A percentile compares a stretch with the other conserved stretches of the same genome.
phyloP scores from a whole-genome alignment of 2,329 filamentous ascomycete genomes.

The Fusarium robinianum region DNA sequence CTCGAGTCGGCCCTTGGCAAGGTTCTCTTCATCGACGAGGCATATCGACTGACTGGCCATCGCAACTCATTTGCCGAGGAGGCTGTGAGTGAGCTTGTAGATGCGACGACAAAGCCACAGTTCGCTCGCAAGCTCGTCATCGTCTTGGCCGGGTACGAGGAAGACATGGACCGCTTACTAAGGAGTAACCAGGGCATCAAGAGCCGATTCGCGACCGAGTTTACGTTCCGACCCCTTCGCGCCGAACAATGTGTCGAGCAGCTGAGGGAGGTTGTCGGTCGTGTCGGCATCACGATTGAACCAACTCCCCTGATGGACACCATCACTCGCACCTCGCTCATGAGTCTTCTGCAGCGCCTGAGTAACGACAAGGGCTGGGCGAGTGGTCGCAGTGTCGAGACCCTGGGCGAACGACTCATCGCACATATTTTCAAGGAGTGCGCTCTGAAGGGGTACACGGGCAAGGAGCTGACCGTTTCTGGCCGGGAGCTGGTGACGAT shows the following conservation, averaged over 20 bases:
- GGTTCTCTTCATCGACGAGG: constrained; percentile 73
- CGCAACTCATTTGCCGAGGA: constrained; percentile 61
- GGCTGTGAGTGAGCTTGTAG: constrained; percentile 56
- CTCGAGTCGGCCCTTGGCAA: constrained; percentile 67
- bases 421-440: constrained; percentile 44
- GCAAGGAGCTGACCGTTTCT: constrained; percentile 33
- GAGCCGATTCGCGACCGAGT: constrained; percentile 64
- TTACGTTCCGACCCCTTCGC: constrained; percentile 58
- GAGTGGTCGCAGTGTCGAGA: constrained; percentile 65
- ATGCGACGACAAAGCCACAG: constrained; percentile 56
- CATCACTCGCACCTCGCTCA: constrained; percentile 33
- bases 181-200: constrained; percentile 64
- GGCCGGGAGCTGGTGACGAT: constrained; percentile 39
- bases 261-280: constrained; percentile 44
- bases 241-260: constrained; percentile 52
- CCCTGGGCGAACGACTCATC: constrained; percentile 57
- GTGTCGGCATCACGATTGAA: constrained; percentile 38
- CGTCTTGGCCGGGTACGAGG: constrained; percentile 70
- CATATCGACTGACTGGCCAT: constrained; percentile 60
- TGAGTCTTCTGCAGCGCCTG: constrained; percentile 48
- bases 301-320: constrained; percentile 31
- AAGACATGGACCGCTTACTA: constrained; percentile 67
- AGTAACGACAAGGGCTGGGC: constrained; percentile 58
- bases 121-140: constrained; percentile 64
- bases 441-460: constrained; percentile 40